A percentile compares a stretch with the other conserved stretches of the same genome.
These are phyloP conservation scores for Eucalyptus tenuipes DNA, from an alignment of 345 rosid genomes.

Conservation along the genomic window DNA sequence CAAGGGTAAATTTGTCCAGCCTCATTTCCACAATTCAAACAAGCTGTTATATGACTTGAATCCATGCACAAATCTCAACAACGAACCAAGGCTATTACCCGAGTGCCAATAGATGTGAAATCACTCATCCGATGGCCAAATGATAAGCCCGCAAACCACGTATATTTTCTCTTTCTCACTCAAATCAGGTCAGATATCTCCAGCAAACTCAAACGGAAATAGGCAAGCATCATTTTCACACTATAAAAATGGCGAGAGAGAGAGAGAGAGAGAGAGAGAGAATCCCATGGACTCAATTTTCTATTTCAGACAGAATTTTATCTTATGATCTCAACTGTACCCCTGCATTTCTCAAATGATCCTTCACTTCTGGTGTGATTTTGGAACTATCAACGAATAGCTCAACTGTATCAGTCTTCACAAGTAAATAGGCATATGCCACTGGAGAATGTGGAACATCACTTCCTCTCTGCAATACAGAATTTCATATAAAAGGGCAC, in stretches of 20 bases:
- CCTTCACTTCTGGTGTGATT: conserved; percentile 59
- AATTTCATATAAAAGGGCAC: not conserved
- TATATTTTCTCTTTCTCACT: not conserved
- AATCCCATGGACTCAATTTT: conserved; percentile 25
- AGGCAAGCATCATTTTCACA: not conserved
- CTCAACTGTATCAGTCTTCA: conserved; percentile 54
- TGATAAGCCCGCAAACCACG: not conserved
- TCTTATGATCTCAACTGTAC: conserved; percentile 59
- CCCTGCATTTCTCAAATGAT: conserved; percentile 59
- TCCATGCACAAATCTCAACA: not conserved
- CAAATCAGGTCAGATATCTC: not conserved
- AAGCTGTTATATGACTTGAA: not conserved
- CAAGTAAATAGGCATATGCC: conserved; percentile 76
- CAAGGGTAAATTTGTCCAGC: not conserved
- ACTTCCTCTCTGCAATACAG: conserved; percentile 67
- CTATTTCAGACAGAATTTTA: conserved; percentile 64
- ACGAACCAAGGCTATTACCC: not conserved
- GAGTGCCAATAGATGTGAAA: not conserved
- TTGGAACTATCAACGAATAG: conserved; percentile 60
- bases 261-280: not conserved
- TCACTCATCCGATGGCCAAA: not conserved
- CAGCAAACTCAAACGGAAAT: not conserved
- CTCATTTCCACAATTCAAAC: not conserved
- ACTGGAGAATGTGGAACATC: conserved; percentile 99
- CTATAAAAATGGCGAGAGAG: not conserved